Evolutionary conservation across 371 early-diverging fungal genomes (phyloP), one percentile per base, ranked within the genome.

Genomic region (Mucor irregularis): DNA sequence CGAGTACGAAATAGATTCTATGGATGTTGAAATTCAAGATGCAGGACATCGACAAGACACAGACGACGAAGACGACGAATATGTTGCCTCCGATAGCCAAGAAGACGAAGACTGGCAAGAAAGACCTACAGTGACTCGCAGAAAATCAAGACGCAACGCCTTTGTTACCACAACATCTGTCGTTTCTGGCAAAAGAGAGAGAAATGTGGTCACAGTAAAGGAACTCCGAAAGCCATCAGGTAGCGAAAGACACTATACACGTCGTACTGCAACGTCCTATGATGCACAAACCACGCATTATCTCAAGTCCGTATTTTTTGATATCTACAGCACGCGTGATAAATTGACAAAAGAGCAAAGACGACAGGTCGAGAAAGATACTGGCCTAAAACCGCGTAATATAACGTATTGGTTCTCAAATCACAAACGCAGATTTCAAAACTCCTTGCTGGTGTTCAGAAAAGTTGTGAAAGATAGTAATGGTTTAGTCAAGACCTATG

Each of bases 391-490:
- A 30, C 73, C 73, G 29, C 56, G 78, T 5, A 78, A 74, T 17
- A 74, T 78, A 37, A 78, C 78, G 2, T 78, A 78, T 29, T 78
- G 78, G 78, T 78, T 78, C 35, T 70, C 73, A 13, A 78, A 78
- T 51, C 78, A 74, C 25, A 78, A 78, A 25, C 66, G 78, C 11
- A 61, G 78, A 10, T 74, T 73, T 42, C 71, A 67, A 26, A 48
- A 43, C 1, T 60, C 71, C 0, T 52, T 78, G 8, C 8, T 31
- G 14, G 54, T 62, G 1, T 78, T 65, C 40, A 66, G 54, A 56
- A 53, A 69, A 17, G 48, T 64, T 8, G 62, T 69, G 0, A 30
- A 53, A 22, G 57, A 68, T 28, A 69, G 61, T 17, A 28, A 57
- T 8, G 71, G 73, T 0, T 14, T 26, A 1, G 58, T 74, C 21